Evolutionary conservation across 768 basidiomycete genomes (phyloP), one percentile per base, ranked within the genome.

Genomic region (Zangia roseola): DNA sequence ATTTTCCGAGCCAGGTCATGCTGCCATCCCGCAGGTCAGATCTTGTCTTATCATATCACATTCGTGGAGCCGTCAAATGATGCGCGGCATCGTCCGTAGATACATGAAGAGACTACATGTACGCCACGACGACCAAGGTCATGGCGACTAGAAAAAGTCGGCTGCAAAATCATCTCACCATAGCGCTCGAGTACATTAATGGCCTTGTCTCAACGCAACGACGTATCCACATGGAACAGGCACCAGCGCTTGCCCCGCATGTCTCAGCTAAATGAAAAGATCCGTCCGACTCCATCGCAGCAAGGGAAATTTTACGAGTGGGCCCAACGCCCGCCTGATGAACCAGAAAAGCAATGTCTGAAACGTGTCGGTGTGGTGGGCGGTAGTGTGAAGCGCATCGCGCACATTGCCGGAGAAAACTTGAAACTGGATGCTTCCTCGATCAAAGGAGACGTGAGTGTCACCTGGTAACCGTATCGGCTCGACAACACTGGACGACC

Each of bases 211-310:
- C 38, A 28, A 20, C 21, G 24, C 21, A 21, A n/a, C n/a, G n/a
- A n/a, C n/a, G n/a, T n/a, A n/a, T n/a, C n/a, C n/a, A n/a, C n/a
- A n/a, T n/a, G 26, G n/a, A 12, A 10, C 33, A 47, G 45, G 53
- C 35, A 41, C 41, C 44, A 40, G 47, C 20, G 39, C 23, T 24
- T 52, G 49, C 34, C 33, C 36, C 28, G 4, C 16, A 33, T 60
- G 48, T 57, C 43, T 60, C 49, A 48, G 37, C 30, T 45, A 24
- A 35, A 43, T 39, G 45, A 31, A 33, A 33, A 20, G 25, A 16
- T 20, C n/a, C n/a, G 45, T 40, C 41, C 43, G 43, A 34, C 14
- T 31, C 31, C 12, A 30, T 58, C 20, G n/a, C 43, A 45, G 43
- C 40, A 54, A 48, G 28, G 28, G 44, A 48, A 40, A 30, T 30